Percentiles rank a stretch among this genome's conserved stretches.
Conservation (phyloP, 306 rosid species). For the Medicago truncatula region DNA sequence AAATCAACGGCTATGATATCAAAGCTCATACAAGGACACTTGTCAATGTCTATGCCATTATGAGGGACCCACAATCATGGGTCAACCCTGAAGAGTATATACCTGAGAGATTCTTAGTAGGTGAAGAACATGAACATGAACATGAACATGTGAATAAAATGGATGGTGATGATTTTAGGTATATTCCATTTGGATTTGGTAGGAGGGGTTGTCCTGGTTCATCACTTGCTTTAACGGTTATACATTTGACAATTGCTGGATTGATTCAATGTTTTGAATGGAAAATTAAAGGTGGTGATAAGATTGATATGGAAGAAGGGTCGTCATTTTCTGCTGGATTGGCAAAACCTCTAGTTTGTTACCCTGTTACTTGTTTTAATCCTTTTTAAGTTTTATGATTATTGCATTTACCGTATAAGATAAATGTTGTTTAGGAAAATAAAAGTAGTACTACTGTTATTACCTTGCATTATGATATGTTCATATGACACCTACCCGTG, state of each 20-base stretch:
- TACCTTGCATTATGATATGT: no score
- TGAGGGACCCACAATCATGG: slow-evolving; percentile 63
- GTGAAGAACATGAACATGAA: not conserved
- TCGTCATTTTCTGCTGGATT: slow-evolving; percentile 54
- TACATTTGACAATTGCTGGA: slow-evolving; percentile 43
- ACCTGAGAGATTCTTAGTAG: slow-evolving; percentile 50
- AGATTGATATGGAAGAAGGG: slow-evolving; percentile 47
- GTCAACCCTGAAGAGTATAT: slow-evolving; percentile 50
- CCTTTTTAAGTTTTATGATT: slow-evolving; percentile 30
- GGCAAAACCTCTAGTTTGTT: slow-evolving; percentile 48
- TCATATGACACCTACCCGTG: no score
- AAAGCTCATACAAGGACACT: slow-evolving; percentile 44
- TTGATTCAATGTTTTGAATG: slow-evolving; percentile 57
- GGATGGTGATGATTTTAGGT: slow-evolving; percentile 45
- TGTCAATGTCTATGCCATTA: slow-evolving; percentile 56
- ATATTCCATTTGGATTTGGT: slow-evolving; percentile 61
- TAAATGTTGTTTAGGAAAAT: not conserved
- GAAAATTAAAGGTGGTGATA: slow-evolving; percentile 46
- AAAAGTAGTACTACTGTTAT: no score
- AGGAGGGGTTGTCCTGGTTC: slow-evolving; percentile 60
- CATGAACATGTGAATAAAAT: not conserved
- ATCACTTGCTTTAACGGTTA: slow-evolving; percentile 44
- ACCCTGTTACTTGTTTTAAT: slow-evolving; percentile 43
- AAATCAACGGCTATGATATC: slow-evolving; percentile 49
- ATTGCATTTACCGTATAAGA: not conserved